These are phyloP conservation scores for Microbotryomycetes sp. DNA, from an alignment of 1,284 basidiomycete species.

Conservation along the genomic window DNA sequence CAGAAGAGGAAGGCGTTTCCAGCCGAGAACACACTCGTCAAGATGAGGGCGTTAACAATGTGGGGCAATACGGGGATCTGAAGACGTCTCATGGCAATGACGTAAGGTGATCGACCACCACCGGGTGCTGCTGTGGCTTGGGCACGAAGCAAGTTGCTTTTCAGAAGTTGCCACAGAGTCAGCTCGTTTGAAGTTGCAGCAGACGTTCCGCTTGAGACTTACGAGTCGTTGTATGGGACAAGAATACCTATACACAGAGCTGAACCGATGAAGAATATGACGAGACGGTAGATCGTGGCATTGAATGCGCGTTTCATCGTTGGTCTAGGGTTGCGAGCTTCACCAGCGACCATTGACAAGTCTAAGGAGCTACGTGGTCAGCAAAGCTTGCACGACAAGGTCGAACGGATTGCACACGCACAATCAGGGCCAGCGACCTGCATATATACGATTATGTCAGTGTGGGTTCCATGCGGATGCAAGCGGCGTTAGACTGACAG, in stretches of 20 bases:
- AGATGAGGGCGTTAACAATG: slow-evolving; percentile 30
- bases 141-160: background rate
- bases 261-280: slow-evolving; percentile 37
- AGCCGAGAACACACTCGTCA: slow-evolving; percentile 25
- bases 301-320: slow-evolving; percentile 40
- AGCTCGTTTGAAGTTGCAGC: background rate
- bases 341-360: slow-evolving; percentile 30
- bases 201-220: background rate
- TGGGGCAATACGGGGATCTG: slow-evolving; percentile 23
- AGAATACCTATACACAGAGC: slow-evolving; percentile 37
- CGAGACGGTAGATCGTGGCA: slow-evolving; percentile 36
- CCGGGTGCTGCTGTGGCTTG: background rate
- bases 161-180: background rate
- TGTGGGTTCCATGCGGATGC: no score
- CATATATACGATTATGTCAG: no score
- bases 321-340: slow-evolving; percentile 38
- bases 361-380: no score
- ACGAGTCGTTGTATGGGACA: slow-evolving; percentile 32
- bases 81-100: slow-evolving; percentile 28
- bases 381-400: no score
- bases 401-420: no score
- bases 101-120: slow-evolving; percentile 21
- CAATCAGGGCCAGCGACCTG: slow-evolving; percentile 39
- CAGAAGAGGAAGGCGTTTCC: slow-evolving; percentile 33
- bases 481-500: no score